A percentile compares a stretch with the other conserved stretches of the same genome.
phyloP scores from a whole-genome alignment of 306 rosid genomes.

The Quercus suber region DNA sequence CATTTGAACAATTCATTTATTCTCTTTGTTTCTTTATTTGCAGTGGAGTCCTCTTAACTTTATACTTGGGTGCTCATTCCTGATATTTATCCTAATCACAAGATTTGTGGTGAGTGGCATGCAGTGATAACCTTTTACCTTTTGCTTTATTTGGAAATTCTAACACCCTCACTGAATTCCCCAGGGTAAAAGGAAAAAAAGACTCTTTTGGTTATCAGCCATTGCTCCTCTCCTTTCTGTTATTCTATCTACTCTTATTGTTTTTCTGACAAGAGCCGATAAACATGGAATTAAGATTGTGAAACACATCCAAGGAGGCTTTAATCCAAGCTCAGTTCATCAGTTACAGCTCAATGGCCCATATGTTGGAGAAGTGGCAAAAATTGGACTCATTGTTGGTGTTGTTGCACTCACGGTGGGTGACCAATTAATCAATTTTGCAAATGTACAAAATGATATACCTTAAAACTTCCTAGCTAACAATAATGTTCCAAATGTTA shows the following conservation, averaged over 20 bases:
- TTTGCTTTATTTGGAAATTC: neutral
- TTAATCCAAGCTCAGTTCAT: constrained; percentile 73
- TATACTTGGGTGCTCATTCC: constrained; percentile 64
- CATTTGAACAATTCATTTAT: neutral
- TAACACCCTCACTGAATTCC: neutral
- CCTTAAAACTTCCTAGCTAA: neutral
- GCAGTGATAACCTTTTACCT: neutral
- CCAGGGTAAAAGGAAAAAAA: constrained; percentile 65
- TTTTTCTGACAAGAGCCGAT: constrained; percentile 62
- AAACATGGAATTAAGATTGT: constrained; percentile 68
- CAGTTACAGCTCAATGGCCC: constrained; percentile 46
- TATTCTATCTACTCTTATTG: constrained; percentile 57
- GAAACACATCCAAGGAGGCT: constrained; percentile 69
- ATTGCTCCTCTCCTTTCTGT: constrained; percentile 70
- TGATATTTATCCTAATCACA: constrained; percentile 55
- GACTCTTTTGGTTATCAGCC: constrained; percentile 79
- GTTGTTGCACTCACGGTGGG: constrained; percentile 71
- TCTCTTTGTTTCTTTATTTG: constrained; percentile 9
- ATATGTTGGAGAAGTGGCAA: constrained; percentile 43
- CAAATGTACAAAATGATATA: neutral
- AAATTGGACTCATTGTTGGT: constrained; percentile 63
- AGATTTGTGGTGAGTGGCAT: constrained; percentile 57
- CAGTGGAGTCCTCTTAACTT: constrained; percentile 78
- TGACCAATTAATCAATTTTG: neutral
- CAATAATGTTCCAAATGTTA: neutral